Conservation (phyloP, 139 green algal genomes). For the Volvox reticuliferus region DNA sequence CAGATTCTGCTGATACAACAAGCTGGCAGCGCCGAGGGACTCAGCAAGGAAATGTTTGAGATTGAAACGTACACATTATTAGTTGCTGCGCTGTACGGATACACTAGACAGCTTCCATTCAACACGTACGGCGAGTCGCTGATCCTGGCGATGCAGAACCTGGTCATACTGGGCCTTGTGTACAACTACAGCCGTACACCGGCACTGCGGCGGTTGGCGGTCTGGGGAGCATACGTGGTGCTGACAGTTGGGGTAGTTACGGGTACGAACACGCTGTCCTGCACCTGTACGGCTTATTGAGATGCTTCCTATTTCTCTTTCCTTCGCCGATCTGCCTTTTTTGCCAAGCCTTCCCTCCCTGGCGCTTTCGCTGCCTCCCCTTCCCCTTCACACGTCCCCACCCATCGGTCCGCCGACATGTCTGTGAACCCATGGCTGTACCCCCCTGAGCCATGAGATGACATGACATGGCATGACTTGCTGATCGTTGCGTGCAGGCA, state of each 20-base stretch:
- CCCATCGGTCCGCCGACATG: no score
- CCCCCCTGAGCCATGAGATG: no score
- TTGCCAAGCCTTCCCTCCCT: no score
- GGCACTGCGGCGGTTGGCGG: neutral
- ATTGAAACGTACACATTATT: constrained; percentile 80
- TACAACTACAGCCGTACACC: constrained; percentile 72
- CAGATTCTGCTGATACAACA: constrained; percentile 75
- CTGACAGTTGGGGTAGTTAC: constrained; percentile 17
- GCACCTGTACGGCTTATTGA: no score
- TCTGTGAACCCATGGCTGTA: no score
- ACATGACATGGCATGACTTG: no score
- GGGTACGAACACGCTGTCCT: constrained; percentile 3
- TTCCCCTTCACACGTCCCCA: neutral
- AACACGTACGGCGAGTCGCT: constrained; percentile 83
- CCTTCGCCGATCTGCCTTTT: no score
- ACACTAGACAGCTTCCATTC: constrained; percentile 77
- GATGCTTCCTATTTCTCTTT: no score
- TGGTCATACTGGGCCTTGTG: constrained; percentile 77
- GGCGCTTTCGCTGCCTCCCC: neutral
- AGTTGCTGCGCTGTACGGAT: constrained; percentile 81
- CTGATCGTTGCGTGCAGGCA: constrained; percentile 45
- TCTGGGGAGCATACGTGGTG: constrained; percentile 25
- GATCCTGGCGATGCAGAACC: constrained; percentile 72
- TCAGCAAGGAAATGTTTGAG: constrained; percentile 79
- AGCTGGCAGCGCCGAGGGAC: constrained; percentile 73